Evolutionary conservation across 768 basidiomycete species (phyloP).

Genomic region (Boletus rufocinnamomeus): DNA sequence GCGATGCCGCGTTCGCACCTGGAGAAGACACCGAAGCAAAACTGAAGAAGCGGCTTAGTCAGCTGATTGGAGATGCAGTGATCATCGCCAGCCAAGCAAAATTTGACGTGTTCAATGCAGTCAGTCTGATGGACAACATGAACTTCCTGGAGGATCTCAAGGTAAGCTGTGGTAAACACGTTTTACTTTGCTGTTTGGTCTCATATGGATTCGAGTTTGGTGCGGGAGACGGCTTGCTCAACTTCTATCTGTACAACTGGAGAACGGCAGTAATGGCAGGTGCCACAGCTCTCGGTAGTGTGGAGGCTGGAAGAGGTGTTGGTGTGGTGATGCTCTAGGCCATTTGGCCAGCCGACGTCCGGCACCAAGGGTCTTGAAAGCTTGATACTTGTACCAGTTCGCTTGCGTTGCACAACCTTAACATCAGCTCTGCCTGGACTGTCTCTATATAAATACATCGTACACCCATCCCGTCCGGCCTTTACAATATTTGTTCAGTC

Average conservation of each 20-base stretch:
- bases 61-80: conserved; percentile 78
- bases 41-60: conserved; percentile 68
- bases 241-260: conserved; percentile 97
- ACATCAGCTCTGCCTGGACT: neutral
- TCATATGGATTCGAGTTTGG: conserved; percentile 67
- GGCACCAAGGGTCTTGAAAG: neutral
- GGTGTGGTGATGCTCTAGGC: conserved; percentile 91
- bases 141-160: conserved; percentile 80
- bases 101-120: conserved; percentile 96
- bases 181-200: neutral
- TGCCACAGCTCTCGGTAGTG: conserved; percentile 49
- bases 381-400: neutral
- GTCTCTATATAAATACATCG: conserved; percentile 9
- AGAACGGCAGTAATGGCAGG: conserved; percentile 80
- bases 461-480: conserved; percentile 5
- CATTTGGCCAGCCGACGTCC: neutral
- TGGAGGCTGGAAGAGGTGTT: conserved; percentile 72
- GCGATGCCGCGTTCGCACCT: conserved; percentile 66
- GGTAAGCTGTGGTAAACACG: conserved; percentile 43
- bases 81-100: conserved; percentile 78
- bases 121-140: conserved; percentile 94
- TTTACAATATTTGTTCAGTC: conserved; percentile 45
- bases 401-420: conserved; percentile 1
- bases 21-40: conserved; percentile 60
- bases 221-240: conserved; percentile 86